A percentile compares a stretch with the other conserved stretches of the same genome.
Evolutionary conservation across 1,284 basidiomycete genomes (phyloP).

Genomic region (Ustilago nuda): DNA sequence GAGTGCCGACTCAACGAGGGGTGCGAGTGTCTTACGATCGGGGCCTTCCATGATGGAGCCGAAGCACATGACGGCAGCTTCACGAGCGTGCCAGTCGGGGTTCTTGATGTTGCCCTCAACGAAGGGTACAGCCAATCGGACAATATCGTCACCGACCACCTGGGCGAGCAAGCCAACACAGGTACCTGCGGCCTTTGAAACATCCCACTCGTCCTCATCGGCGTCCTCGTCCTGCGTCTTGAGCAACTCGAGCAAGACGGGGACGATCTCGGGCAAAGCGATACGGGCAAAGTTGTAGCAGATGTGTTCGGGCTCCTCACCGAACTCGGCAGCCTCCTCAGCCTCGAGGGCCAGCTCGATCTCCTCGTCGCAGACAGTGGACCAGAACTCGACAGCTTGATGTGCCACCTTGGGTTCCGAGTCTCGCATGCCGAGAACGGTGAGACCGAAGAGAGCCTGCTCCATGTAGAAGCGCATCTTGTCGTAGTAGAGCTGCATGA

Average conservation of each 20-base stretch:
- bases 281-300: conserved; percentile 93
- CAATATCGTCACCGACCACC: conserved; percentile 90
- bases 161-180: conserved; percentile 89
- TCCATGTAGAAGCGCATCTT: conserved; percentile 99
- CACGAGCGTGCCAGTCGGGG: conserved; percentile 90
- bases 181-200: conserved; percentile 96
- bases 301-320: conserved; percentile 87
- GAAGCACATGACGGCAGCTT: conserved; percentile 98
- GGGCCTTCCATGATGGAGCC: conserved; percentile 97
- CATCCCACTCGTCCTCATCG: conserved; percentile 98
- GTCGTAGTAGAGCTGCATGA: conserved; percentile 98
- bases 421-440: conserved; percentile 98
- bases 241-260: conserved; percentile 88
- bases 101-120: conserved; percentile 95
- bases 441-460: conserved; percentile 94
- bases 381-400: conserved; percentile 99
- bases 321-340: conserved; percentile 91
- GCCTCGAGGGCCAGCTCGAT: conserved; percentile 92
- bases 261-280: conserved; percentile 92
- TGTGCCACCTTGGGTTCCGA: conserved; percentile 89
- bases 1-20: conserved; percentile 92
- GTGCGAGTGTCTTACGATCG: conserved; percentile 84
- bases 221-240: conserved; percentile 96
- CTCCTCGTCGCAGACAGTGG: conserved; percentile 98
- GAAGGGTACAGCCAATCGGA: conserved; percentile 93